Conservation (phyloP, 495 filamentous ascomycete genomes). For the Xylaria acuta region DNA sequence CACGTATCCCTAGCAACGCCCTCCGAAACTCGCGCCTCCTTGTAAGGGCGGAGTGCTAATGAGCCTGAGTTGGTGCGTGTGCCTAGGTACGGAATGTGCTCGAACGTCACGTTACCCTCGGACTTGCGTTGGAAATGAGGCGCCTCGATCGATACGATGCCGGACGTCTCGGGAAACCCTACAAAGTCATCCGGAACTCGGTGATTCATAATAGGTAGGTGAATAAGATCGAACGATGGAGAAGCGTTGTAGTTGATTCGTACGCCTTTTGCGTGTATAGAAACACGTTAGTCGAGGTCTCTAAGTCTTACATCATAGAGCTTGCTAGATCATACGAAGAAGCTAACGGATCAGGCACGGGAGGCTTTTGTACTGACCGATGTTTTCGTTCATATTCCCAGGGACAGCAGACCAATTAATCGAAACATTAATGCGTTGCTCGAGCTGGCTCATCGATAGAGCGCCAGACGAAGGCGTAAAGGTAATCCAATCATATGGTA, state of each 20-base stretch:
- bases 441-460: conserved; percentile 47
- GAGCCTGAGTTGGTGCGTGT: conserved; percentile 55
- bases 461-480: conserved; percentile 54
- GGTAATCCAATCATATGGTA: conserved; percentile 54
- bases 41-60: conserved; percentile 55
- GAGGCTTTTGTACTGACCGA: too few relatives aligned
- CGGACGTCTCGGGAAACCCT: conserved; percentile 63
- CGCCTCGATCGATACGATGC: conserved; percentile 61
- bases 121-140: conserved; percentile 51
- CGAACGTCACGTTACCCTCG: conserved; percentile 36
- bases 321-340: too few relatives aligned
- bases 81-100: conserved; percentile 50
- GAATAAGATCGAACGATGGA: conserved; percentile 52
- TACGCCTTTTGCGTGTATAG: too few relatives aligned
- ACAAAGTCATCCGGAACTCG: conserved; percentile 52
- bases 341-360: too few relatives aligned
- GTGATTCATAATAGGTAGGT: conserved; percentile 59
- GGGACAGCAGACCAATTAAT: conserved; percentile 60
- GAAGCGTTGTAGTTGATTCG: conserved; percentile 52
- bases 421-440: conserved; percentile 57
- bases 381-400: conserved; percentile 46
- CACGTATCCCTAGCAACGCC: conserved; percentile 43
- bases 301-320: too few relatives aligned
- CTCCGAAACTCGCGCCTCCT: conserved; percentile 41
- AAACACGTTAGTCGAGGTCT: too few relatives aligned